A percentile compares a stretch with the other conserved stretches of the same genome.
These are phyloP conservation scores for Irpex sp. DNA, from an alignment of 1,284 basidiomycete genomes.

Conservation along the genomic window DNA sequence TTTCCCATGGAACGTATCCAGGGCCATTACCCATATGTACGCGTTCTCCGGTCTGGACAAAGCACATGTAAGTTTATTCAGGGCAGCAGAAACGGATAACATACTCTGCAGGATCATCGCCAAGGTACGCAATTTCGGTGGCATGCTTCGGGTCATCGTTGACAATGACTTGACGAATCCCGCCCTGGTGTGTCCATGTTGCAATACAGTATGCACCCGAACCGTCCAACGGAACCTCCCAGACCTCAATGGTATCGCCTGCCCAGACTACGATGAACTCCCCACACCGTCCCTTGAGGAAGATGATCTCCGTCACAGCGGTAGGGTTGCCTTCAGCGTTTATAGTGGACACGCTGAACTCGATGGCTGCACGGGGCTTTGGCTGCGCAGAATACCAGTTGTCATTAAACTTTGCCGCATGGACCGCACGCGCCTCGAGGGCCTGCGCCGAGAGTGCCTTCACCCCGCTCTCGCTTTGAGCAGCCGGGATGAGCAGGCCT, in stretches of 20 bases:
- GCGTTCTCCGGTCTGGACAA: slow-evolving; percentile 4
- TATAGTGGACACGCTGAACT: slow-evolving; percentile 21
- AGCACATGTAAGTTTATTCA: background rate
- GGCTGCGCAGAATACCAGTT: slow-evolving; percentile 34
- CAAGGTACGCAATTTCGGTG: slow-evolving; percentile 25
- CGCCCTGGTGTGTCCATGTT: slow-evolving; percentile 20
- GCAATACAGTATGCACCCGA: slow-evolving; percentile 30
- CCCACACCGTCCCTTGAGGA: slow-evolving; percentile 31
- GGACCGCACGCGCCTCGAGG: slow-evolving; percentile 33
- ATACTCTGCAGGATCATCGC: slow-evolving; percentile 17
- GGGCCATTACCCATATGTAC: slow-evolving; percentile 18
- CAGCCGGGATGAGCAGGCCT: slow-evolving; percentile 31
- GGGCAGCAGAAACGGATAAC: slow-evolving; percentile 7
- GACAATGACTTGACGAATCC: slow-evolving; percentile 26
- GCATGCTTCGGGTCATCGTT: slow-evolving; percentile 30
- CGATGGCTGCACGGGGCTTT: slow-evolving; percentile 19
- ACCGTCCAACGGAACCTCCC: slow-evolving; percentile 34
- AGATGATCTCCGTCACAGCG: slow-evolving; percentile 27
- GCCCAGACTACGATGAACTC: slow-evolving; percentile 30
- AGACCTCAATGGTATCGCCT: slow-evolving; percentile 26
- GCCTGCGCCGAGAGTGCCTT: slow-evolving; percentile 29
- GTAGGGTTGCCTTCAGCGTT: slow-evolving; percentile 14
- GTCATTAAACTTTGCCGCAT: slow-evolving; percentile 32
- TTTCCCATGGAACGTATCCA: slow-evolving; percentile 28
- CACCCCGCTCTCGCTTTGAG: slow-evolving; percentile 19